phyloP scores from a whole-genome alignment of 345 rosid species.

The Sonneratia caseolaris region DNA sequence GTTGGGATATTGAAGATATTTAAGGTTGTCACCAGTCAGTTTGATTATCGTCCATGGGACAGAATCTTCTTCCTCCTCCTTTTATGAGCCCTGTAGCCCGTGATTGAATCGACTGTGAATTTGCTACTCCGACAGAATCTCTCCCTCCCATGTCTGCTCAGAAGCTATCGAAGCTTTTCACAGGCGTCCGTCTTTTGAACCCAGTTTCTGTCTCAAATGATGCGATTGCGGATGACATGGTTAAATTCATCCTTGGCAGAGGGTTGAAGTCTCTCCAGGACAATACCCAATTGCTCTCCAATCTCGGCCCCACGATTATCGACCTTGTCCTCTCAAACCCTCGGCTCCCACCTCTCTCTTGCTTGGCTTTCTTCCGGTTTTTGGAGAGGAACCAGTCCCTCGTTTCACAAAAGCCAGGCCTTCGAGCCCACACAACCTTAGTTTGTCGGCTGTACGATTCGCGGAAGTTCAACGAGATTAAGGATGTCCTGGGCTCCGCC shows the following conservation, averaged over 20 bases:
- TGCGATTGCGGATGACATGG: constrained; percentile 22
- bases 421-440: constrained; percentile 35
- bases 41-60: too few species aligned
- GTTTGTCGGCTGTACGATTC: constrained; percentile 39
- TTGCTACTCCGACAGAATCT: not conserved
- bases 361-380: constrained; percentile 49
- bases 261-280: constrained; percentile 29
- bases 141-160: constrained; percentile 20
- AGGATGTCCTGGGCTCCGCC: constrained; percentile 27
- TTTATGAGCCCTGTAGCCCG: too few species aligned
- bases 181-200: constrained; percentile 2
- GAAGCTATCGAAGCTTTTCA: constrained; percentile 19
- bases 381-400: constrained; percentile 28
- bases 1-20: too few species aligned
- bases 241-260: constrained; percentile 17
- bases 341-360: constrained; percentile 34
- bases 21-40: too few species aligned
- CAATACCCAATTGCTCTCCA: constrained; percentile 30
- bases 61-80: too few species aligned
- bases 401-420: constrained; percentile 30
- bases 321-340: constrained; percentile 47
- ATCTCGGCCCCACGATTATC: constrained; percentile 31
- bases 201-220: constrained; percentile 13
- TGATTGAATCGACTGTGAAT: too few species aligned
- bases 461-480: constrained; percentile 39